Conservation (phyloP, 352 stramenopile species). For the Plasmopara muralis region DNA sequence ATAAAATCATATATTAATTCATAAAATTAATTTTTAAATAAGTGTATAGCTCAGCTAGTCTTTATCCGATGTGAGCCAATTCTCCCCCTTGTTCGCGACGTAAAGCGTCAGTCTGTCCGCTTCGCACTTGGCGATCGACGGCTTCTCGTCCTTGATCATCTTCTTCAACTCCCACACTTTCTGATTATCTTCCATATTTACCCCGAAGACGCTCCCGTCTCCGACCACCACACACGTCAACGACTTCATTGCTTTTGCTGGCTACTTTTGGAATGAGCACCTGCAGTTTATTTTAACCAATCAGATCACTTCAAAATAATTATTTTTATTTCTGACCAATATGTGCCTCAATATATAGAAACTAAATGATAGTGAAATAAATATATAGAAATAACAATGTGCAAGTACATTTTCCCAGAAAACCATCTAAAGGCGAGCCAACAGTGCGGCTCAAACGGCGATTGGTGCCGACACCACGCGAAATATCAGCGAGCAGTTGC, state of each 20-base stretch:
- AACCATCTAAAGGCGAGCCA: background rate
- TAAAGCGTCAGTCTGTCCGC: slow-evolving; percentile 1
- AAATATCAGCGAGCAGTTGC: background rate
- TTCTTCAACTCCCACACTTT: background rate
- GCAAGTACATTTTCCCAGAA: slow-evolving; percentile 1
- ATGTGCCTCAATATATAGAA: slow-evolving; percentile 2
- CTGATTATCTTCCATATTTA: background rate
- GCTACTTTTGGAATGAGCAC: too few species aligned
- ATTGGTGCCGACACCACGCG: background rate
- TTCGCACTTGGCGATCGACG: background rate
- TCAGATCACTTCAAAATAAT: slow-evolving; percentile 1
- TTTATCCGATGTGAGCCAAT: background rate
- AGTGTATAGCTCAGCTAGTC: too few species aligned
- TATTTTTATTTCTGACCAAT: slow-evolving; percentile 4
- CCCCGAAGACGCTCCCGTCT: background rate
- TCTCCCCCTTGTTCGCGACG: background rate
- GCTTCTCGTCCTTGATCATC: background rate
- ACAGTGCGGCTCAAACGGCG: slow-evolving; percentile 1
- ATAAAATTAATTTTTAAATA: too few species aligned
- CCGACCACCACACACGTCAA: background rate
- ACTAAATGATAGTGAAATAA: background rate
- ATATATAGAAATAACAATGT: slow-evolving; percentile 3
- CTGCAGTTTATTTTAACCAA: background rate
- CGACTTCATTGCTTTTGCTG: background rate
- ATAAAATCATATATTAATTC: too few species aligned